phyloP scores from a whole-genome alignment of 2,329 filamentous ascomycete species.

The Elsinoe australis region DNA sequence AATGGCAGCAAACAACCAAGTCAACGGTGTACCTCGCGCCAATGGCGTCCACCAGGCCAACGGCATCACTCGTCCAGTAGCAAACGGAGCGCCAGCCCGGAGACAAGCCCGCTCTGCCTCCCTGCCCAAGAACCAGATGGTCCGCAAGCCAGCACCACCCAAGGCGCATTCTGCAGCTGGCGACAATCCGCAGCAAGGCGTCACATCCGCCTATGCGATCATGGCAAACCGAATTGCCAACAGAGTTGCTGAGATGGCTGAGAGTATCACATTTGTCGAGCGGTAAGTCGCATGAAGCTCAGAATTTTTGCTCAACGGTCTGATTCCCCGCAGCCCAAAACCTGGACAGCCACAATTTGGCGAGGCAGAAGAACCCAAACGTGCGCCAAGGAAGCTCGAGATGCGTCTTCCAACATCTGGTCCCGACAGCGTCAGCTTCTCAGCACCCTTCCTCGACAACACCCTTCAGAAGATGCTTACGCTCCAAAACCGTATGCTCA shows the following conservation, averaged over 20 bases:
- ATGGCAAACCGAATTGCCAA: slow-evolving; percentile 46
- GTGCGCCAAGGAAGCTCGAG: slow-evolving; percentile 44
- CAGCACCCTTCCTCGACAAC: slow-evolving; percentile 47
- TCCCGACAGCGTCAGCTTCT: slow-evolving; percentile 40
- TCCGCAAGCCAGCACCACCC: slow-evolving; percentile 18
- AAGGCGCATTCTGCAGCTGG: slow-evolving; percentile 32
- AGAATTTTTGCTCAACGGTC: neutral
- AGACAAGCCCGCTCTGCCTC: slow-evolving; percentile 22
- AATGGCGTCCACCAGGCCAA: slow-evolving; percentile 13
- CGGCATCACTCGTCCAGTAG: slow-evolving; percentile 15
- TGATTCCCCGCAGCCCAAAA: slow-evolving; percentile 22
- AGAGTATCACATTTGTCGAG: slow-evolving; percentile 47
- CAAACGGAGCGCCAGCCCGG: slow-evolving; percentile 21
- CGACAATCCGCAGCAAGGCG: slow-evolving; percentile 24
- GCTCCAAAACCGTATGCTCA: slow-evolving; percentile 45
- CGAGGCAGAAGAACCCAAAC: slow-evolving; percentile 32
- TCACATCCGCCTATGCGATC: slow-evolving; percentile 42
- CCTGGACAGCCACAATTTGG: slow-evolving; percentile 23
- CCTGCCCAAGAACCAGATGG: slow-evolving; percentile 19
- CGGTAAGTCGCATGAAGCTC: slow-evolving; percentile 26
- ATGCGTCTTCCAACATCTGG: slow-evolving; percentile 37
- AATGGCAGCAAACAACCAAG: slow-evolving; percentile 16
- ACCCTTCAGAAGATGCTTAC: slow-evolving; percentile 44
- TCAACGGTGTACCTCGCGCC: slow-evolving; percentile 14
- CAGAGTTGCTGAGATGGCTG: slow-evolving; percentile 46